Evolutionary conservation across 345 rosid species (phyloP), one percentile per base, ranked within the genome.

Genomic region (Trapa bicornis): DNA sequence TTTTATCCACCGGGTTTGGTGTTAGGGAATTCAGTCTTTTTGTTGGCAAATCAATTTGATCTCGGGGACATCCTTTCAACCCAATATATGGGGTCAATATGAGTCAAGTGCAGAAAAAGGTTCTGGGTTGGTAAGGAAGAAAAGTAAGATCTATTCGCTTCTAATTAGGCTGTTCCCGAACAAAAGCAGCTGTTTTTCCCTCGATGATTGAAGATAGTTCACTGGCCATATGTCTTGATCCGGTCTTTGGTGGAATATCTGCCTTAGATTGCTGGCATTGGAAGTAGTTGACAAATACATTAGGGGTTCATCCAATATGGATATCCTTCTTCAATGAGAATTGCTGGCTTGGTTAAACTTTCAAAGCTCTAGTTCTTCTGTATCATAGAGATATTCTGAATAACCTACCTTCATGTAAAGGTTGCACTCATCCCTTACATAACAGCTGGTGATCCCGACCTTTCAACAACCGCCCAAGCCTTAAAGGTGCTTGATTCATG

Each of bases 381-480:
- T 54, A 4, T 41, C 8, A 42, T 47, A 12, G 8, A 63, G 38
- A 13, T 78, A 47, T 61, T 39, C 15, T 41, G 39, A n/a, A 65
- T 13, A 52, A 36, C 56, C 22, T 29, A 45, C 48, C 33, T 33
- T 48, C 15, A 1, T 47, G 9, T 73, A 80, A 71, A 89, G 99
- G 89, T 94, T 73, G 97, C 96, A 65, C 65, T 89, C 47, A 84
- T 91, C 71, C 96, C 96, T 11, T 87, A 82, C 83, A 94, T 91
- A 69, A 94, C 99, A 36, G 99, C 96, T 35, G 99, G 97, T 69
- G 96, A 91, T 74, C 97, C 99, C 68, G 96, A 94, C 80, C 93
- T 94, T 78, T 81, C 89, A n/a, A 89, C 96, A 33, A 86, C 96
- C 15, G 96, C 92, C 0, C 82, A 87, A 75, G 93, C 99, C 70